A percentile compares a stretch with the other conserved stretches of the same genome.
phyloP scores from a whole-genome alignment of 768 basidiomycete species.

The Russula brevipes region DNA sequence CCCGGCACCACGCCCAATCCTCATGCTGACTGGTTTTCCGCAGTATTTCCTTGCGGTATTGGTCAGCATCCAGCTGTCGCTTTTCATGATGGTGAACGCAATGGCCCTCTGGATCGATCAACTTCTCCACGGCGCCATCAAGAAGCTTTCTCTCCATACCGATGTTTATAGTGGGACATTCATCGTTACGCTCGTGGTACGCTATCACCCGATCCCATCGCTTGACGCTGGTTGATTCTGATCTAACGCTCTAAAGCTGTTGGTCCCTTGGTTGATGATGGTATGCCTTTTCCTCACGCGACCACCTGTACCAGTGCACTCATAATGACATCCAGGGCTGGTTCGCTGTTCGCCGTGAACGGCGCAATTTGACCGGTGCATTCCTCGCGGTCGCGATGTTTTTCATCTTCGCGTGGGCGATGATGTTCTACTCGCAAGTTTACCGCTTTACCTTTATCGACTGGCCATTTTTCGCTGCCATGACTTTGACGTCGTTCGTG shows the following conservation, averaged over 20 bases:
- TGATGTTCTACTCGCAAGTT: constrained; percentile 31
- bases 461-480: constrained; percentile 50
- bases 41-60: constrained; percentile 53
- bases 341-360: constrained; percentile 47
- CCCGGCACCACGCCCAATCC: constrained; percentile 10
- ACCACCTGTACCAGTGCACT: background rate
- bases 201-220: constrained; percentile 24
- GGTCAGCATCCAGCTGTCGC: constrained; percentile 50
- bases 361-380: constrained; percentile 36
- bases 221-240: background rate
- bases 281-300: constrained; percentile 29
- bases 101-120: constrained; percentile 55
- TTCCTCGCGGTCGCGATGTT: constrained; percentile 42
- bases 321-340: constrained; percentile 39
- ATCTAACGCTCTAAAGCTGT: constrained; percentile 31
- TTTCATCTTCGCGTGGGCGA: constrained; percentile 30
- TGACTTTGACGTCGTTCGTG: constrained; percentile 40
- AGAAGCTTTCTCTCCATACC: constrained; percentile 39
- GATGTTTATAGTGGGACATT: constrained; percentile 42
- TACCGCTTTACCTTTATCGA: constrained; percentile 32
- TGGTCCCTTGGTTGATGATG: constrained; percentile 51
- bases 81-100: constrained; percentile 46
- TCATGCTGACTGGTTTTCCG: background rate
- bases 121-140: constrained; percentile 44
- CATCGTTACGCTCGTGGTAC: constrained; percentile 42